Percentiles rank a stretch among this genome's conserved stretches.
phyloP scores from a whole-genome alignment of 2,329 filamentous ascomycete genomes.

The Ampelomyces quisqualis region DNA sequence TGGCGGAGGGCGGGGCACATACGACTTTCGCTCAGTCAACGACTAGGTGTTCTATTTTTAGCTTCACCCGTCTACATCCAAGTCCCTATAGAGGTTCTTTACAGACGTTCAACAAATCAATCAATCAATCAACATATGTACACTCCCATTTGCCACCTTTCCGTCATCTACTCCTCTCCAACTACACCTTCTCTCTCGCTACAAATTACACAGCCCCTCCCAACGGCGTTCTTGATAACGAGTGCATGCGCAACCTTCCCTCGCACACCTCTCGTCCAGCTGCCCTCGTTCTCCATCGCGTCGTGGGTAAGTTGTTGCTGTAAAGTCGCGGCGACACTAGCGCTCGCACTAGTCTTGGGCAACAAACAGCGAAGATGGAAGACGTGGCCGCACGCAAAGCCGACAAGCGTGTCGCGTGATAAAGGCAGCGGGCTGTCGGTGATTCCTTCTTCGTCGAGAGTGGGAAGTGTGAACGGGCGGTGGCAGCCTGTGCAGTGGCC shows the following conservation, averaged over 20 bases:
- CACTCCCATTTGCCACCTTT: not conserved
- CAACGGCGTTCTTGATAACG: slow-evolving; percentile 78
- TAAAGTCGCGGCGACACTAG: slow-evolving; percentile 45
- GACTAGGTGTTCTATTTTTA: no score
- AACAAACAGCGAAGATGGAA: slow-evolving; percentile 76
- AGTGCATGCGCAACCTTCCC: slow-evolving; percentile 60
- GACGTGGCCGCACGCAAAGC: slow-evolving; percentile 79
- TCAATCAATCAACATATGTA: no score
- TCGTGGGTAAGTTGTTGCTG: slow-evolving; percentile 45
- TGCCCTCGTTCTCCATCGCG: slow-evolving; percentile 48
- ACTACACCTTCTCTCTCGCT: slow-evolving; percentile 30
- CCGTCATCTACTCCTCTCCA: slow-evolving; percentile 10
- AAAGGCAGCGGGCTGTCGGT: slow-evolving; percentile 28
- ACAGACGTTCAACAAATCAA: no score
- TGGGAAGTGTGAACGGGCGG: slow-evolving; percentile 34
- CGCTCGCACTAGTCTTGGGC: slow-evolving; percentile 45
- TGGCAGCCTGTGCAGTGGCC: slow-evolving; percentile 41
- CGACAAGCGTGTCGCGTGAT: slow-evolving; percentile 66
- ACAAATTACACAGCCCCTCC: slow-evolving; percentile 45
- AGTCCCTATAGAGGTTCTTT: no score
- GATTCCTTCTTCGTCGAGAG: slow-evolving; percentile 32
- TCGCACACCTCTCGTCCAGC: slow-evolving; percentile 66
- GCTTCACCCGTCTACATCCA: no score
- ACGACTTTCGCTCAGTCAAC: no score
- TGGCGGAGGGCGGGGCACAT: no score